These are phyloP conservation scores for Aphanomyces cochlioides DNA, from an alignment of 352 stramenopile species.

Conservation along the genomic window DNA sequence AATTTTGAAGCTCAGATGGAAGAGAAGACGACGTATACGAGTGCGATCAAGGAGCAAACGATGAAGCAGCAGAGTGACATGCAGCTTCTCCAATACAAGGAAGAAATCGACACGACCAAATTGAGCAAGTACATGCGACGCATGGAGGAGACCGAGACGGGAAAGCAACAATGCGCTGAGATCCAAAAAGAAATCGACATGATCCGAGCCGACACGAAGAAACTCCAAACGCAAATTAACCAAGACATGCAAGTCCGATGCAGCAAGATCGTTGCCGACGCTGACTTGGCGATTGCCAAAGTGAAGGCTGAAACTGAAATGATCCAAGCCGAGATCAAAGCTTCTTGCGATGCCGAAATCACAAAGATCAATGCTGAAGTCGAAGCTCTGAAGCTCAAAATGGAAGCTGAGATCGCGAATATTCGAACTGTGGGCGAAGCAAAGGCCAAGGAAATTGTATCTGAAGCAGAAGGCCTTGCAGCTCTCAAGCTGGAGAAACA, in stretches of 20 bases:
- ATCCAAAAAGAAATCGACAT: conserved; percentile 54
- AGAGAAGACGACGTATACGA: conserved; percentile 61
- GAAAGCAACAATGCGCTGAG: conserved; percentile 47
- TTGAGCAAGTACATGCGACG: conserved; percentile 52
- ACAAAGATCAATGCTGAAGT: conserved; percentile 41
- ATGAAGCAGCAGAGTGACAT: conserved; percentile 81
- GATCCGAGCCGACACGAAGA: conserved; percentile 40
- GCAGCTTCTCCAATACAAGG: conserved; percentile 61
- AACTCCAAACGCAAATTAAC: conserved; percentile 42
- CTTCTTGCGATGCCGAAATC: conserved; percentile 43
- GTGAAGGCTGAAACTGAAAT: conserved; percentile 46
- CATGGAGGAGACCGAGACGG: conserved; percentile 62
- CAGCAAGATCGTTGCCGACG: conserved; percentile 44
- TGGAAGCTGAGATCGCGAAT: conserved; percentile 40
- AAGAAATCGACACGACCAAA: conserved; percentile 54
- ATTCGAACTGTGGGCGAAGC: conserved; percentile 36
- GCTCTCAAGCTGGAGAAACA: conserved; percentile 44
- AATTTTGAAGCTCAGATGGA: conserved; percentile 67
- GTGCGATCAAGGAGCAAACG: conserved; percentile 63
- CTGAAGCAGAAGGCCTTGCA: conserved; percentile 40
- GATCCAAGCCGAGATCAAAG: conserved; percentile 44
- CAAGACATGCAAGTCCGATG: conserved; percentile 44
- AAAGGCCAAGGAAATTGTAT: conserved; percentile 41
- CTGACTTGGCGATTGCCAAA: conserved; percentile 42
- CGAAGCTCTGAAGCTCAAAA: conserved; percentile 38